Percentiles rank a stretch among this genome's conserved stretches.
Conservation (phyloP, 2,329 filamentous ascomycete species). For the Colletotrichum lini region DNA sequence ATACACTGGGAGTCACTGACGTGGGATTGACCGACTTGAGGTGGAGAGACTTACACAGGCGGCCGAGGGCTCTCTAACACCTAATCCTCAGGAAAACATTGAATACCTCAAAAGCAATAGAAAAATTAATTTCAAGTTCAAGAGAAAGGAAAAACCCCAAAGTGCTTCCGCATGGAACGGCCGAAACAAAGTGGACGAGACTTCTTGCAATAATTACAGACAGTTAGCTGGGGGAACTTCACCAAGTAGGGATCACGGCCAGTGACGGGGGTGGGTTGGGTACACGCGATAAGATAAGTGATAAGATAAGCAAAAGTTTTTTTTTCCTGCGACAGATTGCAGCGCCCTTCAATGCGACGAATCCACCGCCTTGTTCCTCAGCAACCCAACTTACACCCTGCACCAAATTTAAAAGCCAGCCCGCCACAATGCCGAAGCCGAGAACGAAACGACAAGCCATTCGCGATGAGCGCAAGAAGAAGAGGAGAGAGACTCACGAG, state of each 20-base stretch:
- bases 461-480: conserved; percentile 60
- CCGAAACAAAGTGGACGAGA: too few species aligned
- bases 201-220: too few species aligned
- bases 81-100: background rate
- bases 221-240: too few species aligned
- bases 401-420: conserved; percentile 16
- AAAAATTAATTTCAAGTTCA: background rate
- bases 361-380: conserved; percentile 6
- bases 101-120: too few species aligned
- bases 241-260: background rate
- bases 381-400: conserved; percentile 13
- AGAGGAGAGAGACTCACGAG: conserved; percentile 50
- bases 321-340: conserved; percentile 16
- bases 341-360: conserved; percentile 5
- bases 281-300: conserved; percentile 42
- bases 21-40: too few species aligned
- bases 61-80: too few species aligned
- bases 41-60: background rate
- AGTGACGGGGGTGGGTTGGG: background rate
- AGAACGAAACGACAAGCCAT: conserved; percentile 57
- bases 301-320: conserved; percentile 44
- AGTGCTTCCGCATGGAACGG: too few species aligned
- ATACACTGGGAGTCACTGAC: background rate
- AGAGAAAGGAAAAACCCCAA: too few species aligned
- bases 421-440: conserved; percentile 58